Percentiles rank a stretch among this genome's conserved stretches.
phyloP scores from a whole-genome alignment of 139 green algal species.

The Coelastrella sp. region DNA sequence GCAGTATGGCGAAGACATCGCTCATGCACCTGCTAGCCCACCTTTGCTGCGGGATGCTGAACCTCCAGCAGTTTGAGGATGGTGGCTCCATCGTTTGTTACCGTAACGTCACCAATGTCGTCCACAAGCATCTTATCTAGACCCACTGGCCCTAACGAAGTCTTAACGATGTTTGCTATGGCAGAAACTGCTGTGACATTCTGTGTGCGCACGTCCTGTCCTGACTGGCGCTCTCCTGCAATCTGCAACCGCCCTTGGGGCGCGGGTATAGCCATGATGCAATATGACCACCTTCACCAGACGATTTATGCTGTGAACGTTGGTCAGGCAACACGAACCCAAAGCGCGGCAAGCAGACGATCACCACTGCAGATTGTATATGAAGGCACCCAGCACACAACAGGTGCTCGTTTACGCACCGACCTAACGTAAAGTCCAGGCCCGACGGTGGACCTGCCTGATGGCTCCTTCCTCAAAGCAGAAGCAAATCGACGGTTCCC shows the following conservation, averaged over 20 bases:
- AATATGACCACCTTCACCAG: not conserved
- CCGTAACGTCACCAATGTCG: slow-evolving; percentile 99
- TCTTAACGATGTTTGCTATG: slow-evolving; percentile 99
- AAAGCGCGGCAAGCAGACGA: slow-evolving; percentile 1
- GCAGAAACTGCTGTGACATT: slow-evolving; percentile 95
- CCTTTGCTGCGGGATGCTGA: slow-evolving; percentile 98
- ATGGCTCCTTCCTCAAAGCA: too few relatives aligned
- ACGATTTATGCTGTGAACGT: not conserved
- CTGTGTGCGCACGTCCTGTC: slow-evolving; percentile 93
- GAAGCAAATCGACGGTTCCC: too few relatives aligned
- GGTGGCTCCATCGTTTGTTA: slow-evolving; percentile 99
- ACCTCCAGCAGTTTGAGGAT: slow-evolving; percentile 99
- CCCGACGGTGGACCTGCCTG: too few relatives aligned
- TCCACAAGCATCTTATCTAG: slow-evolving; percentile 99
- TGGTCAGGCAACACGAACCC: not conserved
- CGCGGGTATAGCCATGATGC: slow-evolving; percentile 10
- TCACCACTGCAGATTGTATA: not conserved
- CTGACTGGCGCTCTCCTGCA: slow-evolving; percentile 84
- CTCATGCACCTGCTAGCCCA: slow-evolving; percentile 45
- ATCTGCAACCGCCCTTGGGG: slow-evolving; percentile 69
- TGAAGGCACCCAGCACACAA: not conserved
- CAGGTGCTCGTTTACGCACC: too few relatives aligned
- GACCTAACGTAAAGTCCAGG: too few relatives aligned
- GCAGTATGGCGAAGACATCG: not conserved
- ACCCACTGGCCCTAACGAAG: slow-evolving; percentile 93